Percentiles rank a stretch among this genome's conserved stretches.
These are phyloP conservation scores for Backusella macrospora DNA, from an alignment of 192 early-diverging fungal genomes.

Conservation along the genomic window DNA sequence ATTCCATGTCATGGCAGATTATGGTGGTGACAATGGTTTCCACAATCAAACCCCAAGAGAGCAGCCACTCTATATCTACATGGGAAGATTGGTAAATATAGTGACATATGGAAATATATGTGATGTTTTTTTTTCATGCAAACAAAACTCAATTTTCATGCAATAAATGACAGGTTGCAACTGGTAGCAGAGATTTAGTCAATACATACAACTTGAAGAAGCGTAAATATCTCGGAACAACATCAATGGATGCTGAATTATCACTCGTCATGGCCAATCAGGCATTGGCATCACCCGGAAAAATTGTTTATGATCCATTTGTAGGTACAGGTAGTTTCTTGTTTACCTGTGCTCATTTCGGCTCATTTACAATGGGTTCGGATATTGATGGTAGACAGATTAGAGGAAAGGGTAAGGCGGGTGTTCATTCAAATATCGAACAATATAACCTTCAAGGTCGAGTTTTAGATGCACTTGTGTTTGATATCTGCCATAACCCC, in stretches of 20 bases:
- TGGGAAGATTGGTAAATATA: slow-evolving; percentile 62
- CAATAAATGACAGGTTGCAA: slow-evolving; percentile 53
- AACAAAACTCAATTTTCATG: slow-evolving; percentile 2
- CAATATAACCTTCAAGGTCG: slow-evolving; percentile 79
- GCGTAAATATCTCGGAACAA: slow-evolving; percentile 92
- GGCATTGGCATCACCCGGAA: slow-evolving; percentile 72
- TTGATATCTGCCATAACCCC: slow-evolving; percentile 87
- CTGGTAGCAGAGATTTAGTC: slow-evolving; percentile 72
- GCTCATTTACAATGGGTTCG: slow-evolving; percentile 86
- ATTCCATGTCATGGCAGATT: slow-evolving; percentile 81
- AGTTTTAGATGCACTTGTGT: slow-evolving; percentile 83
- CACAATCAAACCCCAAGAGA: background rate
- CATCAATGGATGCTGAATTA: slow-evolving; percentile 97
- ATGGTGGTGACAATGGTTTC: slow-evolving; percentile 53
- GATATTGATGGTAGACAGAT: slow-evolving; percentile 99
- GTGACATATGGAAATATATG: background rate
- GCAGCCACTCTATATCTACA: slow-evolving; percentile 52
- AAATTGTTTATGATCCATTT: slow-evolving; percentile 93
- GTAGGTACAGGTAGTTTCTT: slow-evolving; percentile 95
- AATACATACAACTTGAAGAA: slow-evolving; percentile 95
- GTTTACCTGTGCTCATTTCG: slow-evolving; percentile 93
- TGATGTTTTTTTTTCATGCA: background rate
- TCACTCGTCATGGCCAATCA: slow-evolving; percentile 97
- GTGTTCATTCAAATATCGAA: slow-evolving; percentile 75
- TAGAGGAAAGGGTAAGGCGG: slow-evolving; percentile 72